Base-by-base conservation (phyloP, 1,284 basidiomycete genomes). In the Moesziomyces globuligerus region DNA sequence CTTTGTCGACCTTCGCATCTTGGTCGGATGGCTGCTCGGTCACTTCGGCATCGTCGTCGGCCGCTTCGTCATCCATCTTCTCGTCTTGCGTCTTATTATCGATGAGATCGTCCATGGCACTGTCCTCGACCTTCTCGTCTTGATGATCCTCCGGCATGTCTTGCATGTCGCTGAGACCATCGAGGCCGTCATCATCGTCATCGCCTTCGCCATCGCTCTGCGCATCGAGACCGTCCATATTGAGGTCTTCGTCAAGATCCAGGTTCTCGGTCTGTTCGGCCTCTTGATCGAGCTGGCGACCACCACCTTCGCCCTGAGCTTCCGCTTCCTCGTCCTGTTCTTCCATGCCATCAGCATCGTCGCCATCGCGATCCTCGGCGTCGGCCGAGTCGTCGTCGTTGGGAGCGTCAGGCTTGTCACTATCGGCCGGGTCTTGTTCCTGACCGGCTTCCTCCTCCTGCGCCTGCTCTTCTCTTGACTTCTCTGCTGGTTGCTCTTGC, bases 81-180 rank as follows among this genome's bases (percentile, higher is more conserved):
- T 83, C 41, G 6, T 55, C 41, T 83, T n/a, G n/a, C 17, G 42
- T 43, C 43, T 48, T 44, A 21, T 74, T 59, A 21, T 71, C 58
- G 2, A 62, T 52, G 44, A 68, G 53, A n/a, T 74, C 72, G 23
- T 67, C 59, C 52, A 66, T 50, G 18, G 54, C 52, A 29, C 57
- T 60, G 29, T 65, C 49, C 11, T 72, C 56, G 23, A 38, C 38
- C 48, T 62, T 48, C 9, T 66, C 43, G 4, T 64, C 45, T 18
- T 40, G 42, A 21, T 58, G 53, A 18, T 73, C 66, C 10, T 60
- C 52, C 2, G 54, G 87, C 39, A 46, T 88, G 51, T 91, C 83
- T 60, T 88, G 85, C 23, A 91, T 87, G 68, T 91, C 89, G 82
- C 91, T 87, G 3, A 90, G 87, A 6, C 85, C 84, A 48, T 84